Evolutionary conservation across 495 filamentous ascomycete genomes (phyloP).

Genomic region (Lasiosphaeris hirsuta): DNA sequence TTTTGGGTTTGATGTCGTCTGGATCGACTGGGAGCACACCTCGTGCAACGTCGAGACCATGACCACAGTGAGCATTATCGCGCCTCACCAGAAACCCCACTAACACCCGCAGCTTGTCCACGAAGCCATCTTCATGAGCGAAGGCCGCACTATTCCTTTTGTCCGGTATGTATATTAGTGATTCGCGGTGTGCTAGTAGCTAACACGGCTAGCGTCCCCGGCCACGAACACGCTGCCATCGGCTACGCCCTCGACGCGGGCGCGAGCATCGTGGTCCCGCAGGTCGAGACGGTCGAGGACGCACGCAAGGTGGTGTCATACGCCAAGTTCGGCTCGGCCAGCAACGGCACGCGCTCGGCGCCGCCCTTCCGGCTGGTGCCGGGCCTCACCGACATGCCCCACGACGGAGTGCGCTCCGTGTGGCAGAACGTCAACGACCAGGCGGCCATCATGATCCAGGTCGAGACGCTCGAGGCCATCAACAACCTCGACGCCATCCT

Average conservation of each 20-base stretch:
- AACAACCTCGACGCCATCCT: conserved; percentile 53
- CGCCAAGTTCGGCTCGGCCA: conserved; percentile 36
- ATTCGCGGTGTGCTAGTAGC: no score
- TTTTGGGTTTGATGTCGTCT: conserved; percentile 38
- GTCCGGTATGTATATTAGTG: conserved; percentile 32
- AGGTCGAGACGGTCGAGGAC: conserved; percentile 47
- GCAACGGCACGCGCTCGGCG: conserved; percentile 38
- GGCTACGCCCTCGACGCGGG: conserved; percentile 48
- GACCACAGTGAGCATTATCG: conserved; percentile 28
- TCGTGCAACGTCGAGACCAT: conserved; percentile 44
- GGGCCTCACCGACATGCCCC: conserved; percentile 31
- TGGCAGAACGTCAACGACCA: conserved; percentile 41
- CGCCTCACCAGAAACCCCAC: background rate
- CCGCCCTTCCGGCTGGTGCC: conserved; percentile 40
- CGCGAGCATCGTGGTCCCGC: conserved; percentile 42
- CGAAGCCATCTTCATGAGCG: conserved; percentile 39
- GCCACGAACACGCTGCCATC: conserved; percentile 46
- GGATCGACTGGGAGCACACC: conserved; percentile 48
- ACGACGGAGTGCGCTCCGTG: conserved; percentile 28
- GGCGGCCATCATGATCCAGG: conserved; percentile 46
- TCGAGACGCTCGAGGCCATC: conserved; percentile 52
- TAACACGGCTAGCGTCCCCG: conserved; percentile 33
- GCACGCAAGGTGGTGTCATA: conserved; percentile 41
- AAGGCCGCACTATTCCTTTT: conserved; percentile 38
- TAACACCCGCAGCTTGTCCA: conserved; percentile 35